Evolutionary conservation across 2,329 filamentous ascomycete genomes (phyloP), one percentile per base, ranked within the genome.

Genomic region (Taxawa tesnikishii): DNA sequence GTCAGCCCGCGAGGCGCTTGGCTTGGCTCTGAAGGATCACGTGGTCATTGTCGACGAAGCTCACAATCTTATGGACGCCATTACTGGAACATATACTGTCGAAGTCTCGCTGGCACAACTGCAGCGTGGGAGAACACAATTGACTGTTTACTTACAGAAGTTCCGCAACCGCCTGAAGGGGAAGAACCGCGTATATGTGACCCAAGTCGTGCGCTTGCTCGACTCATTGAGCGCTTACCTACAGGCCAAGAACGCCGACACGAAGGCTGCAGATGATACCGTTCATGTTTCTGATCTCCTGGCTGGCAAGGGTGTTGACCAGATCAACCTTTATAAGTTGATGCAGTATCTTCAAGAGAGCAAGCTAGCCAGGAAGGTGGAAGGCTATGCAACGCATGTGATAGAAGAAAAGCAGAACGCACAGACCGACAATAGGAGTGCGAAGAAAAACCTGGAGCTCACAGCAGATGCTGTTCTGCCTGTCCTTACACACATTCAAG

Each of bases 41-140:
- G 67, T 98, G 0, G 76, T 98, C n/a, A 81, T 98, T 15, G 83
- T 98, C 29, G 90, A 98, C 44, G 90, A 98, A 61, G 90, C 90
- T 0, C 90, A 98, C 53, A 98, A 98, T 49, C 72, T 98, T 32
- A 94, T 94, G 79, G 87, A 94, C 53, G 85, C 88, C 0, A 83
- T 98, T 28, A 73, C 83, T 11, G 79, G 77, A 28, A 90, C 94
- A 19, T 77, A 94, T 51, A 87, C 87, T 0, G 74, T 83, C 0
- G 74, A 81, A 21, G 68, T 96, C 13, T 73, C 73, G 3, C 61
- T 93, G 4, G 62, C 62, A 15, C 85, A 94, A 40, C 62, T 96
- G 12, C 73, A 73, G 30, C 68, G 70, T 37, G 83, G 80, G 3
- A 71, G 83, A 32, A 67, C 68, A 29, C 85, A 93, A 57, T 65